Conservation (phyloP, 371 early-diverging fungal genomes). For the Mortierella sp. region DNA sequence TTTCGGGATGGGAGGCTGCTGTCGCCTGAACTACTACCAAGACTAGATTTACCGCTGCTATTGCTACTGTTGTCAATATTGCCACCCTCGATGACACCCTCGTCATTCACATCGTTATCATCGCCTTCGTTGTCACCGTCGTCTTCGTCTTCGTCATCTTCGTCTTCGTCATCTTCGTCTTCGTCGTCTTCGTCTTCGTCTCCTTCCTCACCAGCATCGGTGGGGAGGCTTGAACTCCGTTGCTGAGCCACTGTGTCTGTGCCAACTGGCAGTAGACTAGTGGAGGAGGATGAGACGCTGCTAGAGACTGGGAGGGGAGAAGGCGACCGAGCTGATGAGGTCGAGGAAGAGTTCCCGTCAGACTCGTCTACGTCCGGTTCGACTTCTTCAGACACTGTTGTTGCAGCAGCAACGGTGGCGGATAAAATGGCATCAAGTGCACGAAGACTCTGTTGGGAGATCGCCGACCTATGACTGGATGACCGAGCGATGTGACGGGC, state of each 20-base stretch:
- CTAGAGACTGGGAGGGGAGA: neutral
- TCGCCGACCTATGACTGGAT: neutral
- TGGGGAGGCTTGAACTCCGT: neutral
- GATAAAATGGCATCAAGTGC: slow-evolving; percentile 24
- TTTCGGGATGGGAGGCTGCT: neutral
- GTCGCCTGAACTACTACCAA: no score
- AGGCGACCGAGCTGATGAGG: slow-evolving; percentile 8
- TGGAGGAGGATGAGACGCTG: neutral
- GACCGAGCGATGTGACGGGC: neutral
- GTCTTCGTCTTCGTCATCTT: slow-evolving; percentile 5
- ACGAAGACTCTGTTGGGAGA: neutral
- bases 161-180: neutral
- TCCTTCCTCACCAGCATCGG: neutral
- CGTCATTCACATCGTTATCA: neutral
- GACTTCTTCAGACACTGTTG: neutral
- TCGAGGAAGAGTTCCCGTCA: neutral
- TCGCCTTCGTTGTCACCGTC: neutral
- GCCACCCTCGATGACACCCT: neutral
- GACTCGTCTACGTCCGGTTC: neutral
- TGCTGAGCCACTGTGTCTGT: neutral
- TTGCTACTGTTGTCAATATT: slow-evolving; percentile 5
- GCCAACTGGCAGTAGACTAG: slow-evolving; percentile 3
- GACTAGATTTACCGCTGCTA: neutral
- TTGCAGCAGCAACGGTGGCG: neutral
- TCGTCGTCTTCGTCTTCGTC: slow-evolving; percentile 3